These are phyloP conservation scores for Talaromyces adpressus DNA, from an alignment of 495 filamentous ascomycete species.

Conservation along the genomic window DNA sequence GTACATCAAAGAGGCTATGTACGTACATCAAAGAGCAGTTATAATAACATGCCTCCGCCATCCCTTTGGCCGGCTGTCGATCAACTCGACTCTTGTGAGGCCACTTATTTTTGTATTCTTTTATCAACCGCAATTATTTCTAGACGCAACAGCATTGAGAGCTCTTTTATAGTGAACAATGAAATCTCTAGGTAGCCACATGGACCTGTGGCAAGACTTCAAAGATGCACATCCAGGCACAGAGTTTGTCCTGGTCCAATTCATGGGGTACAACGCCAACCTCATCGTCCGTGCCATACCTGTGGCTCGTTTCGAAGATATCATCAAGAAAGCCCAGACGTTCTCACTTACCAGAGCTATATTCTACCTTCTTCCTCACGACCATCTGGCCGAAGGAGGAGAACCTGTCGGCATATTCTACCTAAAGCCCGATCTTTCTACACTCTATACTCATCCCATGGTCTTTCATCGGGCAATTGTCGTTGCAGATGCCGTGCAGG, in stretches of 20 bases:
- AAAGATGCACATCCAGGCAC: conserved; percentile 26
- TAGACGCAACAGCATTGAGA: not conserved
- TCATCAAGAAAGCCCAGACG: conserved; percentile 39
- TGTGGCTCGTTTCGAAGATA: conserved; percentile 45
- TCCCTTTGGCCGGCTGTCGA: not conserved
- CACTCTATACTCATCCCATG: conserved; percentile 40
- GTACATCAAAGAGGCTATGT: too few relatives aligned
- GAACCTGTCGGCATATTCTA: conserved; percentile 39
- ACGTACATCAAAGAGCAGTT: not conserved
- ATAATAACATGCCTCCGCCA: not conserved
- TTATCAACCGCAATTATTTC: not conserved
- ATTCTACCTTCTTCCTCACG: conserved; percentile 50
- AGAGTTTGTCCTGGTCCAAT: conserved; percentile 58
- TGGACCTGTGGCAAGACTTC: conserved; percentile 15
- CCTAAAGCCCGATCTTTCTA: conserved; percentile 46
- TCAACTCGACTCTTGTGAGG: too few relatives aligned
- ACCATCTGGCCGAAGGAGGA: conserved; percentile 36
- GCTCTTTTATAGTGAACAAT: not conserved
- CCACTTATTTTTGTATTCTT: not conserved
- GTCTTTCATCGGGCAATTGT: conserved; percentile 47
- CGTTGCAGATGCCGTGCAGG: conserved; percentile 20
- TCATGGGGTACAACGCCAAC: conserved; percentile 59
- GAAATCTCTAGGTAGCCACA: not conserved
- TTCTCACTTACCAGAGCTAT: conserved; percentile 41
- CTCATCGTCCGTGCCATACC: conserved; percentile 55